Percentiles rank a stretch among this genome's conserved stretches.
Evolutionary conservation across 768 basidiomycete genomes (phyloP).

Genomic region (Mrakia blollopis): DNA sequence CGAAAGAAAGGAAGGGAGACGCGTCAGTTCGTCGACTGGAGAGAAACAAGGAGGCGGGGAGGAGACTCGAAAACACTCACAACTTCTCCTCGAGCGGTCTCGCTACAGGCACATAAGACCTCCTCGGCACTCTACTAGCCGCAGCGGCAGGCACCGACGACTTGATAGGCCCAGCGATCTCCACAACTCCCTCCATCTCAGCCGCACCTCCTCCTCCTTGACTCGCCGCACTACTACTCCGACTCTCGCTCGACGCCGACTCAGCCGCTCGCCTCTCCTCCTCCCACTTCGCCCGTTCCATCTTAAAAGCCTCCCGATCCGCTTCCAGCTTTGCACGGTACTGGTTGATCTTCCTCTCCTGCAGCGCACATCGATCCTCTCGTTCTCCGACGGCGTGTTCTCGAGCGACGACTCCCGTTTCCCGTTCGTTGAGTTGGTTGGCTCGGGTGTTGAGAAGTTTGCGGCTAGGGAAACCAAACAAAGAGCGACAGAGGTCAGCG

Average conservation of each 20-base stretch:
- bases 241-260: neutral
- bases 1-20: neutral
- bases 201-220: neutral
- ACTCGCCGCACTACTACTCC: slow-evolving; percentile 7
- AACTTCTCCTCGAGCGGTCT: slow-evolving; percentile 29
- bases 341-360: slow-evolving; percentile 18
- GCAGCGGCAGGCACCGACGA: neutral
- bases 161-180: slow-evolving; percentile 17
- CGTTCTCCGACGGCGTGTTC: slow-evolving; percentile 19
- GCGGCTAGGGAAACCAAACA: neutral
- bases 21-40: neutral
- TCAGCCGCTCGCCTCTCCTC: slow-evolving; percentile 22
- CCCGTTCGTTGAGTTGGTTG: slow-evolving; percentile 20
- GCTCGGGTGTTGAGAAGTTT: neutral
- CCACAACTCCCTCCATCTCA: slow-evolving; percentile 31
- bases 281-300: slow-evolving; percentile 23
- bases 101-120: slow-evolving; percentile 27
- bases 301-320: slow-evolving; percentile 21
- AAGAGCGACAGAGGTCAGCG: neutral
- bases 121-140: slow-evolving; percentile 29
- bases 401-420: slow-evolving; percentile 2
- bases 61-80: slow-evolving; percentile 3
- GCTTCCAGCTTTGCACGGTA: neutral
- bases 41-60: neutral
- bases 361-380: slow-evolving; percentile 19